Evolutionary conservation across 1,139 yeast genomes (phyloP).

Genomic region (Hemisphaericaspora xylanilytica): DNA sequence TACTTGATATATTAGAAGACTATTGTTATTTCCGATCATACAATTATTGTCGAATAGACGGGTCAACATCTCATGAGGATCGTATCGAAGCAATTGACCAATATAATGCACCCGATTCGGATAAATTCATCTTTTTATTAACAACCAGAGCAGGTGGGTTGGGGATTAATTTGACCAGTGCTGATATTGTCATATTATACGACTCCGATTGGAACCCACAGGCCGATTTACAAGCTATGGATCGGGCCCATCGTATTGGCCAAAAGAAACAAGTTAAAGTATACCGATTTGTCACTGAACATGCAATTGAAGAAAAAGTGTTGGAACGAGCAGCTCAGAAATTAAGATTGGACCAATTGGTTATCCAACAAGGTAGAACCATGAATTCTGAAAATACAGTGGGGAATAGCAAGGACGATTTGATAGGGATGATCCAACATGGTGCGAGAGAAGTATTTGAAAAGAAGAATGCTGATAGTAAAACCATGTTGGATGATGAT

Average conservation of each 20-base stretch:
- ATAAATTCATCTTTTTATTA: constrained; percentile 78
- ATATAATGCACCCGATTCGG: constrained; percentile 77
- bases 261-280: constrained; percentile 95
- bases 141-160: constrained; percentile 98
- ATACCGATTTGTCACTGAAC: constrained; percentile 87
- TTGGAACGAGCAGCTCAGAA: constrained; percentile 95
- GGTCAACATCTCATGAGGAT: constrained; percentile 91
- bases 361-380: constrained; percentile 87
- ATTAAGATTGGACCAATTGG: constrained; percentile 86
- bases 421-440: constrained; percentile 92
- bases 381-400: constrained; percentile 31
- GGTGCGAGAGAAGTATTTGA: constrained; percentile 91
- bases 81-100: constrained; percentile 91
- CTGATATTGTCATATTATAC: constrained; percentile 84
- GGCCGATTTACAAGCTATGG: constrained; percentile 98
- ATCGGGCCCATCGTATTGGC: constrained; percentile 97
- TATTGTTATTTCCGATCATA: constrained; percentile 83
- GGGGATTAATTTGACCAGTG: constrained; percentile 91
- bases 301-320: constrained; percentile 95
- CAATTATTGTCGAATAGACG: constrained; percentile 91
- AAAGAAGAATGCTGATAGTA: constrained; percentile 20
- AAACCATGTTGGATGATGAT: constrained; percentile 57
- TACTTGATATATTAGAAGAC: constrained; percentile 89
- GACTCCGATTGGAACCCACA: constrained; percentile 99
- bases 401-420: constrained; percentile 70